Evolutionary conservation across 2,329 filamentous ascomycete species (phyloP).

Genomic region (Allantophomopsis cytisporea): DNA sequence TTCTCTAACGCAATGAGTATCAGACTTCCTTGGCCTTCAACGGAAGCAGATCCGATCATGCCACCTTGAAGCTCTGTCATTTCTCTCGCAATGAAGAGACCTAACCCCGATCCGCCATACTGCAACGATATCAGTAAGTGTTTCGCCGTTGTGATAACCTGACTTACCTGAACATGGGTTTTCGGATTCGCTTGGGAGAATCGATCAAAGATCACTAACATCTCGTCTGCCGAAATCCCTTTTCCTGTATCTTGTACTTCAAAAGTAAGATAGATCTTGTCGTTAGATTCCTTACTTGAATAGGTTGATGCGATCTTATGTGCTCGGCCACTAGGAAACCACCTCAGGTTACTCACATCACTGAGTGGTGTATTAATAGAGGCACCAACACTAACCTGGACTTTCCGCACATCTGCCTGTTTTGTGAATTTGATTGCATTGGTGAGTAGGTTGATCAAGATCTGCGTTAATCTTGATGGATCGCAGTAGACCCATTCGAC

Average conservation of each 20-base stretch:
- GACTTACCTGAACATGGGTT: too few relatives aligned
- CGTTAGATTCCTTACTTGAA: slow-evolving; percentile 42
- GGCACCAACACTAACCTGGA: slow-evolving; percentile 73
- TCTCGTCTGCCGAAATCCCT: slow-evolving; percentile 70
- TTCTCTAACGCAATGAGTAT: too few relatives aligned
- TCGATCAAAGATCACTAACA: slow-evolving; percentile 78
- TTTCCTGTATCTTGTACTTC: slow-evolving; percentile 86
- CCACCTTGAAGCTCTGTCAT: too few relatives aligned
- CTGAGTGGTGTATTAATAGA: slow-evolving; percentile 35
- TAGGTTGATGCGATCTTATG: too few relatives aligned
- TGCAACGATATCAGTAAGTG: too few relatives aligned
- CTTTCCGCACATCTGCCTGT: slow-evolving; percentile 43
- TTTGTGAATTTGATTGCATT: slow-evolving; percentile 95
- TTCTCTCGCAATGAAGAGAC: too few relatives aligned
- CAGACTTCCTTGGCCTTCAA: too few relatives aligned
- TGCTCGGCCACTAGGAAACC: too few relatives aligned
- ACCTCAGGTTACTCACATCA: too few relatives aligned
- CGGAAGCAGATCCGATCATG: too few relatives aligned
- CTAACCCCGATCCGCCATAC: too few relatives aligned
- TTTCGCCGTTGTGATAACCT: too few relatives aligned
- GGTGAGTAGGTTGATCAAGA: slow-evolving; percentile 70
- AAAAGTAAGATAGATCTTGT: slow-evolving; percentile 64
- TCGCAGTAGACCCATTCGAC: slow-evolving; percentile 49
- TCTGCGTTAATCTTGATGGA: slow-evolving; percentile 52
- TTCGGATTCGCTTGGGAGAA: slow-evolving; percentile 72